Evolutionary conservation across 2,329 filamentous ascomycete genomes (phyloP).

Genomic region (Penicillium concentricum): DNA sequence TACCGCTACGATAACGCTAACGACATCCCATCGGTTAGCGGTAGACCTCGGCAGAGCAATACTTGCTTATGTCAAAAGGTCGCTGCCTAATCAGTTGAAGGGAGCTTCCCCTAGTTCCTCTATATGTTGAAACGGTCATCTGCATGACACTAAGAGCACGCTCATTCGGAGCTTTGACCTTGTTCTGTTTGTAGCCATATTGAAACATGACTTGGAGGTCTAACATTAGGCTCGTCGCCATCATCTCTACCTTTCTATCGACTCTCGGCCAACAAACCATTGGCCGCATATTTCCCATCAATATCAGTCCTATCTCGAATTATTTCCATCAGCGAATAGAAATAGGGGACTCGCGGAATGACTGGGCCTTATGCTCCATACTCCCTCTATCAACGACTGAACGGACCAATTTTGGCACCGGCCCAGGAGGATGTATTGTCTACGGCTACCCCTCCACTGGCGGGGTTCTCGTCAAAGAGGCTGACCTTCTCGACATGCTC

Average conservation of each 20-base stretch:
- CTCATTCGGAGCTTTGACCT: not conserved
- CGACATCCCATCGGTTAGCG: too few relatives aligned
- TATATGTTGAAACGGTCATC: not conserved
- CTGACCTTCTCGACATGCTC: constrained; percentile 15
- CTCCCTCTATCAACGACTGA: constrained; percentile 10
- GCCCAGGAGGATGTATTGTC: constrained; percentile 7
- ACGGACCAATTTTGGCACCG: constrained; percentile 5
- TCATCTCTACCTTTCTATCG: constrained; percentile 7
- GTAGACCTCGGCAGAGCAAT: too few relatives aligned
- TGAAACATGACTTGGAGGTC: not conserved
- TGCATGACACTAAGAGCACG: not conserved
- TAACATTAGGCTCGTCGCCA: not conserved
- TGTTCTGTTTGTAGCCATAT: not conserved
- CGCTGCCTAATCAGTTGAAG: too few relatives aligned
- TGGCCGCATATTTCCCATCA: too few relatives aligned
- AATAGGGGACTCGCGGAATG: not conserved
- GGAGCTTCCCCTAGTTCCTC: not conserved
- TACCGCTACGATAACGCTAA: too few relatives aligned
- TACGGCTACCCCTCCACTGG: constrained; percentile 19
- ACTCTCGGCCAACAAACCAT: not conserved
- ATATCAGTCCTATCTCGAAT: too few relatives aligned
- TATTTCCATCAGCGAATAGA: constrained; percentile 4
- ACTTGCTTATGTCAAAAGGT: too few relatives aligned
- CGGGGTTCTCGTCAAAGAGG: constrained; percentile 13
- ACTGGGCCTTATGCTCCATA: not conserved